phyloP scores from a whole-genome alignment of 2,329 filamentous ascomycete species.

The Fusarium sp. region DNA sequence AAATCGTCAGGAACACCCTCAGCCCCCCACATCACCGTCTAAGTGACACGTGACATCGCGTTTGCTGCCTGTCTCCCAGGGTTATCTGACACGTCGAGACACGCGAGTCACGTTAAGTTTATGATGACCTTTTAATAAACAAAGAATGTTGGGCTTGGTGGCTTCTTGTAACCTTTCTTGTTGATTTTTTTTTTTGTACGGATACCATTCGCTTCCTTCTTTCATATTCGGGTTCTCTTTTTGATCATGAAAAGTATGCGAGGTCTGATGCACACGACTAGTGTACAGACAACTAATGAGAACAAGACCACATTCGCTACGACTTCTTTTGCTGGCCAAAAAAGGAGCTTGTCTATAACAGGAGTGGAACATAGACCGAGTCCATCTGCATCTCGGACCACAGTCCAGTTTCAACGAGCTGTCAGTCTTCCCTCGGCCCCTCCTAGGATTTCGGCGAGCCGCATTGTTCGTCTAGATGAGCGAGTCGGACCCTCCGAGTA shows the following conservation, averaged over 20 bases:
- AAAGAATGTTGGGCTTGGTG: background rate
- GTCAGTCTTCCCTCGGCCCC: slow-evolving; percentile 49
- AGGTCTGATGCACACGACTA: slow-evolving; percentile 62
- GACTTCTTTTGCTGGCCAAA: slow-evolving; percentile 60
- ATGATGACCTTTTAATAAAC: background rate
- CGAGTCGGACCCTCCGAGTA: slow-evolving; percentile 60
- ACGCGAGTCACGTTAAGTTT: slow-evolving; percentile 24
- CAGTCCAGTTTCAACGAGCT: slow-evolving; percentile 51
- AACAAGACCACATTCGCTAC: slow-evolving; percentile 54
- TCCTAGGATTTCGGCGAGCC: slow-evolving; percentile 55
- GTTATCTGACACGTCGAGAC: slow-evolving; percentile 30
- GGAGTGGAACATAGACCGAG: slow-evolving; percentile 22
- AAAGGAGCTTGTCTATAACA: slow-evolving; percentile 54
- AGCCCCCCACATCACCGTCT: background rate
- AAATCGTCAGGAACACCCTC: slow-evolving; percentile 45
- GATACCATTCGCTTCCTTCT: background rate
- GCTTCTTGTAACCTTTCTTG: background rate
- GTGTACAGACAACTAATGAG: slow-evolving; percentile 60
- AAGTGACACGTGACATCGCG: slow-evolving; percentile 19
- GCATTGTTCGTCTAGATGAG: slow-evolving; percentile 55
- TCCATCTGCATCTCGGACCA: slow-evolving; percentile 5
- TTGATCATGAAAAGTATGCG: slow-evolving; percentile 55
- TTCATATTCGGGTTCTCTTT: background rate
- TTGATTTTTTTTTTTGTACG: background rate
- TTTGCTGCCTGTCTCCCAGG: slow-evolving; percentile 29